A percentile compares a stretch with the other conserved stretches of the same genome.
phyloP scores from a whole-genome alignment of 306 rosid genomes.

The Cicer yamashitae region DNA sequence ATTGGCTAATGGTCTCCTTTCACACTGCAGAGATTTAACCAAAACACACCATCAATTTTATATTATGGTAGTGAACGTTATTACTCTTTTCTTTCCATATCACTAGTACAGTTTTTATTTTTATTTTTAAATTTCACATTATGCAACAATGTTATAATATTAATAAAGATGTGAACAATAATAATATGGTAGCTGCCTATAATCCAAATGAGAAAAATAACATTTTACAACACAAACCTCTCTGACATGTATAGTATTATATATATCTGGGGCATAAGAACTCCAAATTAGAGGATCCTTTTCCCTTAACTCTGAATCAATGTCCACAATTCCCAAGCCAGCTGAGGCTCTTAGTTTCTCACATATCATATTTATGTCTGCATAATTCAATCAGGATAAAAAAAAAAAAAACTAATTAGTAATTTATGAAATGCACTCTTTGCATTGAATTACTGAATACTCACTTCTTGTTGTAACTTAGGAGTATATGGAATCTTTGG shows the following conservation, averaged over 20 bases:
- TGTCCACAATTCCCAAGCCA: conserved; percentile 55
- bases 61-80: not conserved
- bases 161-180: not conserved
- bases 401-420: conserved; percentile 1
- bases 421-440: conserved; percentile 22
- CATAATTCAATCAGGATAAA: conserved; percentile 44
- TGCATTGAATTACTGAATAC: not conserved
- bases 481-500: not conserved
- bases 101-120: not conserved
- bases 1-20: conserved; percentile 59
- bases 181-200: not conserved
- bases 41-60: conserved; percentile 31
- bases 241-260: conserved; percentile 54
- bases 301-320: conserved; percentile 64
- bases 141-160: not conserved
- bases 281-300: conserved; percentile 74
- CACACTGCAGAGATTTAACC: conserved; percentile 54
- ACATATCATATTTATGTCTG: conserved; percentile 59
- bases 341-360: conserved; percentile 51
- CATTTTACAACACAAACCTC: conserved; percentile 69
- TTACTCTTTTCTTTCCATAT: conserved; percentile 13
- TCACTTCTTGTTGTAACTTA: not conserved
- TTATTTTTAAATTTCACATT: not conserved
- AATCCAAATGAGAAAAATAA: conserved; percentile 23
- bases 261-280: conserved; percentile 74